These are phyloP conservation scores for Litchi chinensis DNA, from an alignment of 345 rosid species.

Conservation along the genomic window DNA sequence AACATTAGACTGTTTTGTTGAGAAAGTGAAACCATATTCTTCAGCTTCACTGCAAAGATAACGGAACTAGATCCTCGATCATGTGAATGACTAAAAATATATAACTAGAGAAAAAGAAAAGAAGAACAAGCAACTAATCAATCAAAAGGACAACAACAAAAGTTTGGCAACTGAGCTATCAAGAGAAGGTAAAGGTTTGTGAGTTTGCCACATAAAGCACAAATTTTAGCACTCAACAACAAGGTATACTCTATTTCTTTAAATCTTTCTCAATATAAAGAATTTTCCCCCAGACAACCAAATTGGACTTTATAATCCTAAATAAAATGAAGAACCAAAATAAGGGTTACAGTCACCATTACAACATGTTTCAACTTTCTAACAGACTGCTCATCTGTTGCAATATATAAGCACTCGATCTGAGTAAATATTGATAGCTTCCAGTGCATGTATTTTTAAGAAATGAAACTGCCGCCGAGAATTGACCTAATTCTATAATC, in stretches of 20 bases:
- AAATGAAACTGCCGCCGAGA: not conserved
- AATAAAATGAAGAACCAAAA: not conserved
- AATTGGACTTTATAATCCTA: not conserved
- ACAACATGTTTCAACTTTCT: not conserved
- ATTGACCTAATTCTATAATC: not conserved
- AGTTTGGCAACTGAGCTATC: not conserved
- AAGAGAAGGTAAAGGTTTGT: not conserved
- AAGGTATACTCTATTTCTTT: not conserved
- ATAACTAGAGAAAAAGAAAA: not conserved
- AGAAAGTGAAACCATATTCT: not conserved
- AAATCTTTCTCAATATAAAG: not conserved
- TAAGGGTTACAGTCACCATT: not conserved
- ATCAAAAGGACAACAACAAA: not conserved
- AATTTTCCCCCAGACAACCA: not conserved
- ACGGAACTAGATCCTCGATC: not conserved
- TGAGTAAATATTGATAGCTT: not conserved
- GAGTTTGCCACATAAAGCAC: not conserved
- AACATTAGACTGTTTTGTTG: not conserved
- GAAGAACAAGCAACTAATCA: not conserved
- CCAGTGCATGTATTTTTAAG: not conserved
- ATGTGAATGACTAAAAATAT: not conserved
- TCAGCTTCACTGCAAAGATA: not conserved
- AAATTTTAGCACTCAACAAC: not conserved
- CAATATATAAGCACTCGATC: not conserved
- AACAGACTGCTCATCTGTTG: not conserved